phyloP scores from a whole-genome alignment of 2,329 filamentous ascomycete species.

The Fusarium sp. region DNA sequence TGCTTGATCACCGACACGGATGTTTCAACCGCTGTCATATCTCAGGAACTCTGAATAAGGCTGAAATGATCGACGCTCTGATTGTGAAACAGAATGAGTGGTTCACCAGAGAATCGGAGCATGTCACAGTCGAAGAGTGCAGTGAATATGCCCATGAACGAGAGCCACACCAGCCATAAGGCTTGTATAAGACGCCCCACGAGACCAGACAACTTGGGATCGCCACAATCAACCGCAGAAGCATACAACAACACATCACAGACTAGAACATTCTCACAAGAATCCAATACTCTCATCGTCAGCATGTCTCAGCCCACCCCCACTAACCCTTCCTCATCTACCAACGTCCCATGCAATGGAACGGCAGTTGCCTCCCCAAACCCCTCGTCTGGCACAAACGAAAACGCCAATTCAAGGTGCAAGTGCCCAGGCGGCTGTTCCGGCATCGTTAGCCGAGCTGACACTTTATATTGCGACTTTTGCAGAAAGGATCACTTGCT shows the following conservation, averaged over 20 bases:
- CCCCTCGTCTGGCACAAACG: background rate
- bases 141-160: no score
- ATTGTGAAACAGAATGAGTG: no score
- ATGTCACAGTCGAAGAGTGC: no score
- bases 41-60: no score
- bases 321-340: background rate
- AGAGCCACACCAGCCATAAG: no score
- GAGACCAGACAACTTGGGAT: background rate
- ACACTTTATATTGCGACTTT: conserved; percentile 1
- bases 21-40: no score
- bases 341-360: no score
- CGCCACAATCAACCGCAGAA: background rate
- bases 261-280: no score
- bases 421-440: background rate
- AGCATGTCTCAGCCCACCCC: background rate
- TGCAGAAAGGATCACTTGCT: conserved; percentile 1
- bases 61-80: no score
- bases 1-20: no score
- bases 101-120: no score
- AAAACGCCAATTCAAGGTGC: conserved; percentile 2
- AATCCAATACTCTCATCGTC: background rate
- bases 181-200: no score
- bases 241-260: background rate
- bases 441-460: background rate
- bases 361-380: background rate